A percentile compares a stretch with the other conserved stretches of the same genome.
phyloP scores from a whole-genome alignment of 106 monocot species.

The Acanthochlamys bracteata region DNA sequence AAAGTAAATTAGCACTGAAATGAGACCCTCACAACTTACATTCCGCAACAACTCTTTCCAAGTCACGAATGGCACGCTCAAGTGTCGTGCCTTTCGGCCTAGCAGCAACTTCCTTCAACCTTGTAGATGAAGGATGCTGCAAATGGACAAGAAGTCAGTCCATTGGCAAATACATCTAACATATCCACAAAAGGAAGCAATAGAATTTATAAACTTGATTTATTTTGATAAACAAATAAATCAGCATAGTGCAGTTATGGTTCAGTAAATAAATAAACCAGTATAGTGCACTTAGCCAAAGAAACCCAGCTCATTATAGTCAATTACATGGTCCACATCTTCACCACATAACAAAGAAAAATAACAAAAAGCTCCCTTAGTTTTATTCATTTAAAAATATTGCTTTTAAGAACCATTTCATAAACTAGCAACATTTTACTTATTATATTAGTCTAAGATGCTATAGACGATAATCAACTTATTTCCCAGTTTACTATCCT shows the following conservation, averaged over 20 bases:
- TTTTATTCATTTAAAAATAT: no score
- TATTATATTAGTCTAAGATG: no score
- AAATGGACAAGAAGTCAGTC: background rate
- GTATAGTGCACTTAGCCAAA: background rate
- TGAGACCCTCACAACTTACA: conserved; percentile 33
- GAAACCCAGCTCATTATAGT: no score
- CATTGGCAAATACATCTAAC: background rate
- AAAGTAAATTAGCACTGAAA: background rate
- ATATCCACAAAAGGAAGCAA: background rate
- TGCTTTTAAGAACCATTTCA: no score
- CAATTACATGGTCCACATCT: no score
- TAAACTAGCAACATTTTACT: no score
- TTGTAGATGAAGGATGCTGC: conserved; percentile 21
- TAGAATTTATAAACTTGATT: no score
- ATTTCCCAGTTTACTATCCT: no score
- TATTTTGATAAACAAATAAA: background rate
- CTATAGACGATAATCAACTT: no score
- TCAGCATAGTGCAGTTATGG: background rate
- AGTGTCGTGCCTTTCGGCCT: conserved; percentile 79
- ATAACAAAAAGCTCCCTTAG: no score
- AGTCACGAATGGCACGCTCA: conserved; percentile 82
- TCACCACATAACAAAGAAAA: no score
- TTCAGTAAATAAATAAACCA: background rate
- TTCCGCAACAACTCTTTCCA: conserved; percentile 76
- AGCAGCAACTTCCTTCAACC: conserved; percentile 40